Conservation (phyloP, 352 stramenopile species). For the Blastocystis sp. region DNA sequence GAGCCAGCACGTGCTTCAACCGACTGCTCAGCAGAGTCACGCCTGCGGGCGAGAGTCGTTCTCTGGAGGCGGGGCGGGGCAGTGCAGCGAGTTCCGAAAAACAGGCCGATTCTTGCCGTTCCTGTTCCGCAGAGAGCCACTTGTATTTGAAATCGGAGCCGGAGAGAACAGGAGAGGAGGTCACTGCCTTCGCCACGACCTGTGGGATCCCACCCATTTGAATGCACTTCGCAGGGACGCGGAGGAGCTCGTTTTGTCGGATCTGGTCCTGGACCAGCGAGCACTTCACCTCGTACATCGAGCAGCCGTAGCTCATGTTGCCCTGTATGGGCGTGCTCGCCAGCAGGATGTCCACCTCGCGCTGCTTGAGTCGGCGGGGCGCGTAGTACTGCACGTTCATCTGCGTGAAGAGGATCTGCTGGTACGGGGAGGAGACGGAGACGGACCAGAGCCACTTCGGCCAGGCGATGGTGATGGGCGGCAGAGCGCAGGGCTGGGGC, state of each 20-base stretch:
- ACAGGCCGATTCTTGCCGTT: neutral
- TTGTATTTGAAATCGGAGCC: conserved; percentile 54
- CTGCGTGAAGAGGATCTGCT: conserved; percentile 11
- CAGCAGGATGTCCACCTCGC: neutral
- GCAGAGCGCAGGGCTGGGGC: neutral
- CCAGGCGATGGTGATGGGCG: conserved; percentile 37
- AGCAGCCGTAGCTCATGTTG: neutral
- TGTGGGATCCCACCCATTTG: neutral
- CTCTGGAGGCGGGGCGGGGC: neutral
- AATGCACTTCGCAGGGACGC: neutral
- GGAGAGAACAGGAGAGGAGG: neutral
- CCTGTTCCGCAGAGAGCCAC: conserved; percentile 7
- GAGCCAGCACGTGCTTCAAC: neutral
- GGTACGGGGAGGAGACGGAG: conserved; percentile 16
- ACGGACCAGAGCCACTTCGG: conserved; percentile 29
- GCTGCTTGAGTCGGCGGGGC: neutral
- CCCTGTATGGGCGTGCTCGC: neutral
- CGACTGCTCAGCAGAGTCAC: conserved; percentile 14
- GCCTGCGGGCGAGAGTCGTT: neutral
- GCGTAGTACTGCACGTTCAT: conserved; percentile 7
- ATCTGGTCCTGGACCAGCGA: neutral
- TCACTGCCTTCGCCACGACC: neutral
- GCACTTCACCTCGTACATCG: neutral
- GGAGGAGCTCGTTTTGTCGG: neutral
- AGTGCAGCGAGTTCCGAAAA: neutral